These are phyloP conservation scores for Psophocarpus tetragonolobus DNA, from an alignment of 306 rosid species.

Conservation along the genomic window DNA sequence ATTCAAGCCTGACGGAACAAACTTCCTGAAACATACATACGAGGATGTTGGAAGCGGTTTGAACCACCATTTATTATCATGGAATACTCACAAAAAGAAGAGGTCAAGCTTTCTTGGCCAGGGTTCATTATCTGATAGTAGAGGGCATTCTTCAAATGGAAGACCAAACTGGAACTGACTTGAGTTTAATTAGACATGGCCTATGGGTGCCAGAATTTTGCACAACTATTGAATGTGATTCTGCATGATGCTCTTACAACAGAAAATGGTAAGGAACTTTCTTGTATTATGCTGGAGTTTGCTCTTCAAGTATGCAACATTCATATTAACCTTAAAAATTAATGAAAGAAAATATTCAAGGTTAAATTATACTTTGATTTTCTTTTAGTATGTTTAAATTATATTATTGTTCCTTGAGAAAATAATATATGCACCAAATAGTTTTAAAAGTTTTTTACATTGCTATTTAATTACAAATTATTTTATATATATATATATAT, in stretches of 20 bases:
- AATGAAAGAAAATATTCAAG: background rate
- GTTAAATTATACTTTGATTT: background rate
- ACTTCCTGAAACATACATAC: conserved; percentile 49
- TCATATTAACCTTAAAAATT: background rate
- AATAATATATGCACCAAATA: background rate
- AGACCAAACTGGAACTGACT: conserved; percentile 69
- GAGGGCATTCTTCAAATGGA: conserved; percentile 73
- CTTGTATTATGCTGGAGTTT: conserved; percentile 3
- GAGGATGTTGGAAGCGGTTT: conserved; percentile 54
- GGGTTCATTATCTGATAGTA: conserved; percentile 62
- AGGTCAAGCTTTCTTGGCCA: conserved; percentile 71
- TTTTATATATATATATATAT: too few relatives aligned
- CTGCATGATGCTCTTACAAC: conserved; percentile 17
- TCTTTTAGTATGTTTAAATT: background rate
- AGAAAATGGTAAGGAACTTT: conserved; percentile 14
- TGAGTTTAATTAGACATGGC: conserved; percentile 17
- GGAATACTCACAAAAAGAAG: conserved; percentile 85
- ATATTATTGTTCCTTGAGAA: background rate
- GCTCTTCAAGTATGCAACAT: conserved; percentile 16
- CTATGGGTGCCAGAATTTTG: conserved; percentile 18
- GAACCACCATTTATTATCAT: conserved; percentile 65
- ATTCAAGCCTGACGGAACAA: conserved; percentile 56
- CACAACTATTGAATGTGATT: conserved; percentile 18
- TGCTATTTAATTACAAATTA: too few relatives aligned
- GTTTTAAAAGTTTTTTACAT: too few relatives aligned